Base-by-base conservation (phyloP, 1,139 yeast genomes). In the Yamadazyma membranifaciens region DNA sequence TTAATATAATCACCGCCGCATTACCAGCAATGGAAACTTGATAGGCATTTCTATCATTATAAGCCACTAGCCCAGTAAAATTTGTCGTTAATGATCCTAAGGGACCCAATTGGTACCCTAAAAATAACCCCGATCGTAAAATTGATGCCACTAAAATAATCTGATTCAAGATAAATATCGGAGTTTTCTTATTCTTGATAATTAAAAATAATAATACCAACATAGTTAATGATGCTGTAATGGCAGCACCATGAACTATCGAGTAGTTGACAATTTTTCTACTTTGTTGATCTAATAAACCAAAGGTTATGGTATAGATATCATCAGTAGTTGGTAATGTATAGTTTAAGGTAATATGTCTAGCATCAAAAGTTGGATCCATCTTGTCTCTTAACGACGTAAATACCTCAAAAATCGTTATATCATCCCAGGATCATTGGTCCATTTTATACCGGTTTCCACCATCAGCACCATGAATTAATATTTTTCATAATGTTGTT, bases 81-180 rank as follows among this genome's bases (percentile, higher is more conserved):
- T 58, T 48, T 44, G 73, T 75, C 0, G 83, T 65, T 5, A 78
- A 40, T 0, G 81, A 62, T 15, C 75, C 64, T 49, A 75, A 77
- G 1, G 81, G 72, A 4, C 84, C 78, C 29, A 73, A 55, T 24
- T 81, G 58, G 47, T 79, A 80, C 13, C 63, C 69, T 25, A 83
- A 55, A 59, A 71, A 81, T n/a, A 86, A 63, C 6, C 73, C 69
- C 1, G 87, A 77, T 43, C 83, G 84, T 10, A 87, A 44, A 5
- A 83, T 60, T 33, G 82, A 62, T 4, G 79, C 57, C 2, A 77
- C 40, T 40, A 89, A 67, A 14, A 86, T 77, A 2, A 68, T 41
- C 54, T 80, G 81, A 60, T 89, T 88, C 40, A 87, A 63, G 16
- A 81, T 60, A 57, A 87, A 89, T 27, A 88, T 77, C 4, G 89